phyloP scores from a whole-genome alignment of 208 protist genomes.

The Acanthamoeba quina region DNA sequence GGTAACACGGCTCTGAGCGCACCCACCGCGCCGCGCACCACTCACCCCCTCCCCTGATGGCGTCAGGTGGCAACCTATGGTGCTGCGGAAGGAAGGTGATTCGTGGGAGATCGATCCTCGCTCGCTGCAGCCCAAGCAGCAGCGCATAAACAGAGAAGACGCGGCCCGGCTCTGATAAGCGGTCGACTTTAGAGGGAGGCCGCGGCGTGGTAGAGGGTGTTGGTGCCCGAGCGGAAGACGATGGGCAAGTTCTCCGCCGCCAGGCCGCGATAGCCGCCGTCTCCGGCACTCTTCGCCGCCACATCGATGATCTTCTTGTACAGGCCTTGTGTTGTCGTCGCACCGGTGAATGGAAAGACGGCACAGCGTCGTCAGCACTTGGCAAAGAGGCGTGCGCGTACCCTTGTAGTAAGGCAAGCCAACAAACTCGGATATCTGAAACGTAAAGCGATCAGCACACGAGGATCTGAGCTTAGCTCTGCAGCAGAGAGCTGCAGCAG shows the following conservation, averaged over 20 bases:
- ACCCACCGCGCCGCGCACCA: background rate
- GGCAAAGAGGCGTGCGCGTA: background rate
- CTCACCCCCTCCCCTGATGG: background rate
- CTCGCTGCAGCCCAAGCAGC: background rate
- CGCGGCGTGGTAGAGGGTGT: conserved; percentile 28
- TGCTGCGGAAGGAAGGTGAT: background rate
- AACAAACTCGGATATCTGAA: conserved; percentile 65
- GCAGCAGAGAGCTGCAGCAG: background rate
- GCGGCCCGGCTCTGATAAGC: background rate
- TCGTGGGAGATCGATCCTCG: background rate
- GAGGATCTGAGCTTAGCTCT: background rate
- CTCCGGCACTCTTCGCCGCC: conserved; percentile 13
- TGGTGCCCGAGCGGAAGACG: conserved; percentile 30
- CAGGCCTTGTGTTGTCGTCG: background rate
- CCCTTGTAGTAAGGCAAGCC: conserved; percentile 60
- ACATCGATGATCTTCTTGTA: conserved; percentile 67
- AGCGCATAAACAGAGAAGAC: too few species aligned
- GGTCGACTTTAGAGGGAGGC: conserved; percentile 1
- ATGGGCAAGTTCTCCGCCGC: conserved; percentile 8
- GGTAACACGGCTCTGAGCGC: background rate
- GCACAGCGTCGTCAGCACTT: too few species aligned
- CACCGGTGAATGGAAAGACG: too few species aligned
- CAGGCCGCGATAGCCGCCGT: background rate
- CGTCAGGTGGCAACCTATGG: background rate
- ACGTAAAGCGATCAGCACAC: background rate